These are phyloP conservation scores for Jatropha curcas DNA, from an alignment of 345 rosid genomes.

Conservation along the genomic window DNA sequence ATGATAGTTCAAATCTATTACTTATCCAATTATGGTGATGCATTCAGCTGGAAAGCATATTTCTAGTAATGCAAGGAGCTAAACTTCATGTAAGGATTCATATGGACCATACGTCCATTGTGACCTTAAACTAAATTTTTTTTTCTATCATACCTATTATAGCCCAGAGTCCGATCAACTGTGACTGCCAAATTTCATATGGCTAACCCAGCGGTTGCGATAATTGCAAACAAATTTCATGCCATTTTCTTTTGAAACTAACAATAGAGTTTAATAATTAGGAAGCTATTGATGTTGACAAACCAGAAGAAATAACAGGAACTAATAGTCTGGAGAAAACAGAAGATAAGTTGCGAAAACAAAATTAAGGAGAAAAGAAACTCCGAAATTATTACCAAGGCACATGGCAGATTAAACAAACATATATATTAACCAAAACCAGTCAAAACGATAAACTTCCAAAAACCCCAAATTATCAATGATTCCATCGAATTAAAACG, in stretches of 20 bases:
- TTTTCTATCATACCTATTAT: neutral
- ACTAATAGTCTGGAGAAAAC: neutral
- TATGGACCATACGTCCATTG: too few relatives aligned
- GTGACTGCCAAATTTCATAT: neutral
- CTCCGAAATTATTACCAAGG: neutral
- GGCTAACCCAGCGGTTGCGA: neutral
- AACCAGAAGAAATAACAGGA: neutral
- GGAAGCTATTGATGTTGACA: neutral
- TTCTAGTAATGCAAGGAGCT: too few relatives aligned
- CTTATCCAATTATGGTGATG: neutral
- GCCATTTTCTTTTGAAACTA: neutral
- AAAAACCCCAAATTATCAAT: neutral
- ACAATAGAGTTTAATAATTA: neutral
- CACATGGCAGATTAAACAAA: neutral
- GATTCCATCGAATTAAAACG: neutral
- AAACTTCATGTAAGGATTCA: too few relatives aligned
- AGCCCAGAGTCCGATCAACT: neutral
- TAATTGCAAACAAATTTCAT: neutral
- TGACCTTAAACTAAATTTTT: too few relatives aligned
- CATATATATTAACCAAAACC: neutral
- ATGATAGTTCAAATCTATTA: too few relatives aligned
- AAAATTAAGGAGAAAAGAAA: neutral
- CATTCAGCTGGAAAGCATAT: neutral
- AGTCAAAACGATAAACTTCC: neutral
- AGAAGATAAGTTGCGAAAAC: neutral